A percentile compares a stretch with the other conserved stretches of the same genome.
These are phyloP conservation scores for Cystofilobasidium bisporidii DNA, from an alignment of 768 basidiomycete species.

Conservation along the genomic window DNA sequence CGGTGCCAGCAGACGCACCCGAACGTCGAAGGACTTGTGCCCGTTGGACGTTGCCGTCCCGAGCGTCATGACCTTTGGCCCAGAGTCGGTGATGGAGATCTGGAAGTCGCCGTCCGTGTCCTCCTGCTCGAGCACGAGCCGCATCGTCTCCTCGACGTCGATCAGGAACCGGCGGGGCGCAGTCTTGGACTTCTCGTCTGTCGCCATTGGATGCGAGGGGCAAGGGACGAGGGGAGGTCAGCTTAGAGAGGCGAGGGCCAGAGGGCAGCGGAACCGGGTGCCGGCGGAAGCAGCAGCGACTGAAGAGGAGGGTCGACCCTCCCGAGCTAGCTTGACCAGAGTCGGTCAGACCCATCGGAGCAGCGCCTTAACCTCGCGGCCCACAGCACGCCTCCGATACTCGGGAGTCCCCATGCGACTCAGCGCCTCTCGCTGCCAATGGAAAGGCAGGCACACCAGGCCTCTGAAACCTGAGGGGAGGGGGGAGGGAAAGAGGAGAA, in stretches of 20 bases:
- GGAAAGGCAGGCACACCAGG: too few relatives aligned
- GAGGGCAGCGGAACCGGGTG: too few relatives aligned
- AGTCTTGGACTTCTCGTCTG: constrained; percentile 65
- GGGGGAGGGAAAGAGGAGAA: too few relatives aligned
- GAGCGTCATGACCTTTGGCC: constrained; percentile 89
- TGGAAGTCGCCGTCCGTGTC: constrained; percentile 96
- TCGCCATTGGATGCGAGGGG: background rate
- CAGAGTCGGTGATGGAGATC: constrained; percentile 90
- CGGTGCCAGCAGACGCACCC: constrained; percentile 61
- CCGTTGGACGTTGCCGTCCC: constrained; percentile 97
- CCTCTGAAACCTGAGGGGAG: too few relatives aligned
- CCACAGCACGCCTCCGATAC: too few relatives aligned
- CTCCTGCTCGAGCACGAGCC: constrained; percentile 91
- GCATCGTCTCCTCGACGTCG: constrained; percentile 95
- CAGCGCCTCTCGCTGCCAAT: too few relatives aligned
- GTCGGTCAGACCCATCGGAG: too few relatives aligned
- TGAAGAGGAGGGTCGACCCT: too few relatives aligned
- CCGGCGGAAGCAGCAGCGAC: too few relatives aligned
- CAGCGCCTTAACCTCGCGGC: too few relatives aligned
- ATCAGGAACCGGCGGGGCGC: constrained; percentile 84
- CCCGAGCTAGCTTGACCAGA: too few relatives aligned
- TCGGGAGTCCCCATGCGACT: too few relatives aligned
- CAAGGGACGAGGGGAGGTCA: background rate
- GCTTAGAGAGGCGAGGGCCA: background rate
- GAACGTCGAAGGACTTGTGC: constrained; percentile 93